Percentiles rank a stretch among this genome's conserved stretches.
phyloP scores from a whole-genome alignment of 176 grass and related monocot species.

The Miscanthus lutarioriparius region DNA sequence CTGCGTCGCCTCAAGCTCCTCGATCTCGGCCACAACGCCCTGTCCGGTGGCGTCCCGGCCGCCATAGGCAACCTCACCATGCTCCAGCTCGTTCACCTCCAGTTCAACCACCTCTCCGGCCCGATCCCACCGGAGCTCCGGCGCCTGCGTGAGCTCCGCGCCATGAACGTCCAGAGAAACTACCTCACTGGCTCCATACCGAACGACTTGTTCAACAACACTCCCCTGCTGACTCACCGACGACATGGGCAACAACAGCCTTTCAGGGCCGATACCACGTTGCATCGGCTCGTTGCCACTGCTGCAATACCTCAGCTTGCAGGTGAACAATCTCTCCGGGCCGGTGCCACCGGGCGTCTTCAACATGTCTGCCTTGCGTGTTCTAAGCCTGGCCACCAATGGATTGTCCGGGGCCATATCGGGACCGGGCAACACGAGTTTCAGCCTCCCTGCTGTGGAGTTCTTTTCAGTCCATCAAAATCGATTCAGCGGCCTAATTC shows the following conservation, averaged over 20 bases:
- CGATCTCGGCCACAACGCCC: background rate
- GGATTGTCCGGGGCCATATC: too few relatives aligned
- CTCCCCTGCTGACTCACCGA: background rate
- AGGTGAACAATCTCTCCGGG: background rate
- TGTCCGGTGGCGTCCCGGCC: background rate
- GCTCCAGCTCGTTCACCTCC: background rate
- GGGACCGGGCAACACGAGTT: too few relatives aligned
- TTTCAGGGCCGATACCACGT: background rate
- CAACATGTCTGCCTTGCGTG: background rate
- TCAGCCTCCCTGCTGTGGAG: too few relatives aligned
- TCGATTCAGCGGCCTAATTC: too few relatives aligned
- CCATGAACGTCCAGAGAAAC: background rate
- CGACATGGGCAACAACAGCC: background rate
- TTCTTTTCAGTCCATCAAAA: too few relatives aligned
- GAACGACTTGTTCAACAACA: background rate
- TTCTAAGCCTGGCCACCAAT: background rate
- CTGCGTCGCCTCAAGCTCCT: background rate
- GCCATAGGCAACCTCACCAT: background rate
- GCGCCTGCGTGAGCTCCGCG: background rate
- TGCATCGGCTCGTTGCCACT: background rate
- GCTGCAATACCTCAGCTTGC: background rate
- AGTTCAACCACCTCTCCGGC: background rate
- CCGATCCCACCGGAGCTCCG: background rate
- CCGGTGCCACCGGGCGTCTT: background rate
- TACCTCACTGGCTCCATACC: background rate